Evolutionary conservation across 225 moss, liverwort and hornwort genomes (phyloP).

Genomic region (Marchantia paleacea): DNA sequence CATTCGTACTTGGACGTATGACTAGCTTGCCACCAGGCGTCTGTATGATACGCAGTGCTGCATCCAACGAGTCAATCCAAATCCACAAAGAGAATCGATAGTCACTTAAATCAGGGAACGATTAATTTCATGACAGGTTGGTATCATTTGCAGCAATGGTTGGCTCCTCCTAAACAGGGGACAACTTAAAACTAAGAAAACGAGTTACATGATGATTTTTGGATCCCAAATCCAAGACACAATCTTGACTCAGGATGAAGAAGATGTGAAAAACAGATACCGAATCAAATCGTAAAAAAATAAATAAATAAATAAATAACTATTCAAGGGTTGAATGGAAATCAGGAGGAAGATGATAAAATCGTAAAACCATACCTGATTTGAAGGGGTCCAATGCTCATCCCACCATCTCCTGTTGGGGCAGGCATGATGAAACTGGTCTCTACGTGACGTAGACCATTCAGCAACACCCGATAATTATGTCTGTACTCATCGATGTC

Average conservation of each 20-base stretch:
- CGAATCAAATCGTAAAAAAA: no score
- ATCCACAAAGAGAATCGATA: slow-evolving; percentile 9
- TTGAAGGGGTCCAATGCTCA: slow-evolving; percentile 85
- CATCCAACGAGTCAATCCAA: slow-evolving; percentile 38
- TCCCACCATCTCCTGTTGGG: slow-evolving; percentile 74
- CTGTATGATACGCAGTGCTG: slow-evolving; percentile 89
- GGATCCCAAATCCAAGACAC: not conserved
- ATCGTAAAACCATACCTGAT: slow-evolving; percentile 47
- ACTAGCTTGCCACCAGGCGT: slow-evolving; percentile 87
- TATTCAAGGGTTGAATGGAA: not conserved
- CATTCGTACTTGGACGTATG: slow-evolving; percentile 56
- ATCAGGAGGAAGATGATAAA: not conserved
- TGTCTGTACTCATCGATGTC: slow-evolving; percentile 74
- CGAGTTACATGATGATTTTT: not conserved
- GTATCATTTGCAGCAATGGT: not conserved
- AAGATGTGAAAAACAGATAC: not conserved
- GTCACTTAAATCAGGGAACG: not conserved
- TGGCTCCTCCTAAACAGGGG: not conserved
- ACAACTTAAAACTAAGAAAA: not conserved
- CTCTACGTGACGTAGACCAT: slow-evolving; percentile 83
- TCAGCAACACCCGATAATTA: slow-evolving; percentile 66
- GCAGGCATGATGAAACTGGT: slow-evolving; percentile 88
- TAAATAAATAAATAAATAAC: no score
- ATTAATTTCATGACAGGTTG: not conserved
- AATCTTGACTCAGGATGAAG: not conserved